Evolutionary conservation across 2,329 filamentous ascomycete genomes (phyloP).

Genomic region (Boeremia exigua): DNA sequence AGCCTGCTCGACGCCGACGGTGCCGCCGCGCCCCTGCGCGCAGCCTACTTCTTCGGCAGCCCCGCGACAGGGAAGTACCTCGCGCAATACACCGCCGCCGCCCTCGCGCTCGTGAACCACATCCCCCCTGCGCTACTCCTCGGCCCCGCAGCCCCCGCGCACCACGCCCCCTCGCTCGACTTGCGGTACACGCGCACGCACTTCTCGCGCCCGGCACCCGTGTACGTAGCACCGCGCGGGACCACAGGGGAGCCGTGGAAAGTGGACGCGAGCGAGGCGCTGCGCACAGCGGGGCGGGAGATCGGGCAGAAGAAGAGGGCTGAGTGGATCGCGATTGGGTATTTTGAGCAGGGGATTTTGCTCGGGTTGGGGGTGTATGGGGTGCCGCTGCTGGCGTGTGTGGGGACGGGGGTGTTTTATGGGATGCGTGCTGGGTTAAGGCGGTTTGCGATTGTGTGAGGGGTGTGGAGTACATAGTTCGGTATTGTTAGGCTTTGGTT

Average conservation of each 20-base stretch:
- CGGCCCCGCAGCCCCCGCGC: conserved; percentile 34
- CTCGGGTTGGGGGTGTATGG: conserved; percentile 47
- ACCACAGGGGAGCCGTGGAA: too few species aligned
- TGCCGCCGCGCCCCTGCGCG: conserved; percentile 44
- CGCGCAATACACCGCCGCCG: conserved; percentile 60
- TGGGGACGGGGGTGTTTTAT: conserved; percentile 36
- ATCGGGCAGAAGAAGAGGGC: conserved; percentile 44
- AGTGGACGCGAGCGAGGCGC: too few species aligned
- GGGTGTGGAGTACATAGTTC: too few species aligned
- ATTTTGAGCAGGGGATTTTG: conserved; percentile 42
- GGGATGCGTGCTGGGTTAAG: conserved; percentile 34
- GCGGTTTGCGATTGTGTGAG: too few species aligned
- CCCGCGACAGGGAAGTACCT: conserved; percentile 64
- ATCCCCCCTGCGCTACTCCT: conserved; percentile 62
- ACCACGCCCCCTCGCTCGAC: too few species aligned
- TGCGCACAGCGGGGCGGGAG: conserved; percentile 28
- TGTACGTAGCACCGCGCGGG: conserved; percentile 19
- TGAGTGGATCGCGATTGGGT: conserved; percentile 38
- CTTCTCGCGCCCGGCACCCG: conserved; percentile 28
- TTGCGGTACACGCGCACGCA: conserved; percentile 29
- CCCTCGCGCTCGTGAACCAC: conserved; percentile 63
- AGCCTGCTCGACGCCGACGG: conserved; percentile 50
- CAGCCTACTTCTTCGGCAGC: conserved; percentile 61
- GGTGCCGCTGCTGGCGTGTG: conserved; percentile 36
- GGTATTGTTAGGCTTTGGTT: too few species aligned